Base-by-base conservation (phyloP, 176 grass and related monocot genomes). In the Avena atlantica region DNA sequence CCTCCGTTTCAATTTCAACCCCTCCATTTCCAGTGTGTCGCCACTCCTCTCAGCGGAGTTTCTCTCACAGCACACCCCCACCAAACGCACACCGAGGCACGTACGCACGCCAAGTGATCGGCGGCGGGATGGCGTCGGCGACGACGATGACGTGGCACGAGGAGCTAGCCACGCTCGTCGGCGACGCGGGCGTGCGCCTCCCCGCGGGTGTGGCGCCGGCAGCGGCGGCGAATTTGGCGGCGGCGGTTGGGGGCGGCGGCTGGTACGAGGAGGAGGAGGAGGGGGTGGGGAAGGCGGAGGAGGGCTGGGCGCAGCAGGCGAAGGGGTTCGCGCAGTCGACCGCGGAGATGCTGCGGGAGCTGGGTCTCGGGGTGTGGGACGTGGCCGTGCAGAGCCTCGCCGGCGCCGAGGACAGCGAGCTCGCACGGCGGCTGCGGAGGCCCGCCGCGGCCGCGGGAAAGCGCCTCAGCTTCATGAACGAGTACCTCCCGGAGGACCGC, bases 401-500 rank as follows among this genome's bases (percentile, higher is more conserved):
- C 62, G 87, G 85, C 34, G 92, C 90, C 31, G 93, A 98, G 90
- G 85, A 96, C 75, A 92, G 92, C 44, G 92, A 94, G 53, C 62
- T 98, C 48, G 96, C 81, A n/a, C 91, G 91, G 79, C 88, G 82
- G 76, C 83, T 98, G 59, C 83, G 89, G 73, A 68, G 84, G 25
- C 90, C 87, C 20, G 80, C 88, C 31, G 40, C 76, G 4, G 88
- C 78, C 53, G 91, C 62, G 37, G 92, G 84, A 8, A 75, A 89
- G 83, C 88, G 73, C 71, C 86, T 98, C 77, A 91, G 87, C 75
- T 98, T 98, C 90, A 91, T 98, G 89, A 98, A 98, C 87, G 94
- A 96, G 82, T 98, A 91, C 92, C 91, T 98, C 71, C 97, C 97
- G 1, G 97, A 98, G 90, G 97, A 98, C 81, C 94, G 94, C 47